Base-by-base conservation (phyloP, 768 basidiomycete genomes). In the Russula compacta region DNA sequence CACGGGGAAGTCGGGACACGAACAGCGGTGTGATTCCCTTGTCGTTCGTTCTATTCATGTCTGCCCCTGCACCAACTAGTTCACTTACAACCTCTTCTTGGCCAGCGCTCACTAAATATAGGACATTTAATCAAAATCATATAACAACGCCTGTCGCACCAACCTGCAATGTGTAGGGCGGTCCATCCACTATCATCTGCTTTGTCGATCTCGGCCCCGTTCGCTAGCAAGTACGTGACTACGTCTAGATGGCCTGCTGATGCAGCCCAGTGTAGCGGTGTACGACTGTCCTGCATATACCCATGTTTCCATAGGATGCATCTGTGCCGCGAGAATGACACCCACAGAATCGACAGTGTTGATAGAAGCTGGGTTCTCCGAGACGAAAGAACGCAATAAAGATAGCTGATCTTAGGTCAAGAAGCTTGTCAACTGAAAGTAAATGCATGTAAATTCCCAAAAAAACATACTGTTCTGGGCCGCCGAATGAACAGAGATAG, bases 1-100 rank as follows among this genome's bases (percentile, higher is more conserved):
- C 35, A 55, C 53, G 24, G 73, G 7, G 36, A 43, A 19, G 12
- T n/a, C 19, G 17, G 19, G 32, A 46, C 38, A 55, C 87, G 71
- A 72, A 94, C 92, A 97, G 71, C 40, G 93, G 82, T 3, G 87
- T 90, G 32, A 92, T 72, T 10, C 92, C 91, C 72, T 92, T 92
- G 69, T 86, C 83, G 66, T 92, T 95, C 69, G 73, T 81, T 69
- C 79, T 84, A 73, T 85, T 90, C 57, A 92, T 81, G 72, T 94
- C 83, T 59, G 90, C 89, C 9, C 90, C 93, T 47, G 87, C 86
- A 42, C 88, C 87, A 35, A 93, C 73, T 40, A 95, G 78, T 71
- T 91, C 89, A 63, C 79, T 79, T 21, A 89, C 87, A 36, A 90
- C 73, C 50, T 82, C 83, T 62, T 87, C 84, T 55, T 87, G 81